These are phyloP conservation scores for Panaeolus cyanescens DNA, from an alignment of 768 basidiomycete genomes.

Conservation along the genomic window DNA sequence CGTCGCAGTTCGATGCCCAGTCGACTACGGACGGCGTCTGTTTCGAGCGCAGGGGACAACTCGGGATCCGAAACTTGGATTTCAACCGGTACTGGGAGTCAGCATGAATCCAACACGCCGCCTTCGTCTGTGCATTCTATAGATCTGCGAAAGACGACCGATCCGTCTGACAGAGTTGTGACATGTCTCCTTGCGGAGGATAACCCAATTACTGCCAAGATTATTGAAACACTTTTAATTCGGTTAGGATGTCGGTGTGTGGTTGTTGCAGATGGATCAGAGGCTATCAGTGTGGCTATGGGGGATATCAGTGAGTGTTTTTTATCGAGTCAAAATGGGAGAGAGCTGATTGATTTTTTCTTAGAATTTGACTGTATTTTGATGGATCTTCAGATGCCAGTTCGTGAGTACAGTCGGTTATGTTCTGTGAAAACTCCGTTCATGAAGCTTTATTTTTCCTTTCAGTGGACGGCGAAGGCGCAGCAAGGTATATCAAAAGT, in stretches of 20 bases:
- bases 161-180: constrained; percentile 84
- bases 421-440: no score
- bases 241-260: constrained; percentile 95
- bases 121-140: constrained; percentile 87
- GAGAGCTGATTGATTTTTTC: constrained; percentile 22
- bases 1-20: constrained; percentile 86
- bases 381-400: constrained; percentile 96
- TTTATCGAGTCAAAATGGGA: constrained; percentile 2
- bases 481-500: constrained; percentile 95
- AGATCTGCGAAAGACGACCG: constrained; percentile 74
- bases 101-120: constrained; percentile 66
- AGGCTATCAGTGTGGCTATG: constrained; percentile 96
- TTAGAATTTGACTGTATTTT: constrained; percentile 94
- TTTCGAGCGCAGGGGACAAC: constrained; percentile 80
- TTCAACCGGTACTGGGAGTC: constrained; percentile 57
- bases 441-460: constrained; percentile 7
- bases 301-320: constrained; percentile 88
- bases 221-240: constrained; percentile 91
- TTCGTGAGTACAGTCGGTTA: constrained; percentile 63
- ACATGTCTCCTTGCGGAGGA: constrained; percentile 96
- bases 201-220: constrained; percentile 97
- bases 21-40: constrained; percentile 82
- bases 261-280: constrained; percentile 94
- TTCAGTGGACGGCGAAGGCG: constrained; percentile 91
- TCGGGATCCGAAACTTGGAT: constrained; percentile 78